A percentile compares a stretch with the other conserved stretches of the same genome.
These are phyloP conservation scores for Staphylotrichum tortipilum DNA, from an alignment of 495 filamentous ascomycete species.

Conservation along the genomic window DNA sequence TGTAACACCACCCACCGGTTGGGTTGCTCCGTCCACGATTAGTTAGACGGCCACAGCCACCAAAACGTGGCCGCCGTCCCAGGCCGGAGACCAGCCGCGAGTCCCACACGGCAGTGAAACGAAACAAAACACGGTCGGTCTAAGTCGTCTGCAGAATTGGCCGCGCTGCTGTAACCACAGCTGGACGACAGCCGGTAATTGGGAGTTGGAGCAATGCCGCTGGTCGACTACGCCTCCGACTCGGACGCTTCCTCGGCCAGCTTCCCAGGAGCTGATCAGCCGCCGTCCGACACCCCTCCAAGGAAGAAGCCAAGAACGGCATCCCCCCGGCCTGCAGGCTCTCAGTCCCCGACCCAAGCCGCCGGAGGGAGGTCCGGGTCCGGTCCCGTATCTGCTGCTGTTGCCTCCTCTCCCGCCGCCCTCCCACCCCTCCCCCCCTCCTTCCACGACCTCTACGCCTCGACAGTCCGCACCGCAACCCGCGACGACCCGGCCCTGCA, in stretches of 20 bases:
- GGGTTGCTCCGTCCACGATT: neutral
- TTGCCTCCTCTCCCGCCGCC: constrained; percentile 15
- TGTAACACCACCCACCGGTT: neutral
- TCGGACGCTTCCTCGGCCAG: constrained; percentile 23
- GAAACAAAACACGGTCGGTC: neutral
- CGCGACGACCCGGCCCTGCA: constrained; percentile 78
- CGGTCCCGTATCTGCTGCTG: no score
- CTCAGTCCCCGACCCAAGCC: no score
- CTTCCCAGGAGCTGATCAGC: constrained; percentile 10
- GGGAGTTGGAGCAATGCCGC: constrained; percentile 35
- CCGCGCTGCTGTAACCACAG: no score
- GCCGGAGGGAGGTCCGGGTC: no score
- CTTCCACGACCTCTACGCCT: constrained; percentile 90
- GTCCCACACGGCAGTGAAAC: neutral
- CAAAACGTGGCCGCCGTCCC: constrained; percentile 1
- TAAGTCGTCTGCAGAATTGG: no score
- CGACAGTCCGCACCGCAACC: constrained; percentile 60
- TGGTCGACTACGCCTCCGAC: constrained; percentile 69
- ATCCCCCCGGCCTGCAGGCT: no score
- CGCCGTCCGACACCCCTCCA: neutral
- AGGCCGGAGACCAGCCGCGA: neutral
- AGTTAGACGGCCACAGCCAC: neutral
- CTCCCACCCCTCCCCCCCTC: constrained; percentile 74
- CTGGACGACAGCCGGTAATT: neutral
- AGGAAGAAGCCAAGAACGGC: constrained; percentile 8